Evolutionary conservation across 208 protist genomes (phyloP).

Genomic region (Perkinsela sp.): DNA sequence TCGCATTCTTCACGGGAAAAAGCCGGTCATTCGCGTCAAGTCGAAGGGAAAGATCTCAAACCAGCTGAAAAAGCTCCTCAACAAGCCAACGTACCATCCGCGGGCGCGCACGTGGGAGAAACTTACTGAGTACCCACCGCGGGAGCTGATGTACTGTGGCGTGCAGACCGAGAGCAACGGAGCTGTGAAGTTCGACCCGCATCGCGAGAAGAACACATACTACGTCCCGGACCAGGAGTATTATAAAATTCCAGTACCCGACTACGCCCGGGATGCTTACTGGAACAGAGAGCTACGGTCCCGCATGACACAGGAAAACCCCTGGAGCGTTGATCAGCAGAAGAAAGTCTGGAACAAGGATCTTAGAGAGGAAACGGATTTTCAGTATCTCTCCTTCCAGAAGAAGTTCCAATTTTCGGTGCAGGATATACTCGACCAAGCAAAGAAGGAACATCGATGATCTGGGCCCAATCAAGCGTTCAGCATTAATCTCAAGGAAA

Average conservation of each 20-base stretch:
- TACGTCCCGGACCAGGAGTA: constrained; percentile 49
- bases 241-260: constrained; percentile 34
- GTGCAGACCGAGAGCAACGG: constrained; percentile 42
- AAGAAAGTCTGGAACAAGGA: neutral
- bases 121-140: constrained; percentile 57
- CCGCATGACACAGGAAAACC: constrained; percentile 23
- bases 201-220: constrained; percentile 26
- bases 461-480: no score
- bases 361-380: constrained; percentile 24
- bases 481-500: no score
- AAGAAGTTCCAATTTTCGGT: constrained; percentile 59
- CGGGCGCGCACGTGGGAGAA: constrained; percentile 60
- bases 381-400: constrained; percentile 44
- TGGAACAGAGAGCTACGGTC: constrained; percentile 65
- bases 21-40: constrained; percentile 60
- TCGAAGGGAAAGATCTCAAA: constrained; percentile 64
- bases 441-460: constrained; percentile 15
- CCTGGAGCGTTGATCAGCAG: constrained; percentile 11
- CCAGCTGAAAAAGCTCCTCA: constrained; percentile 57
- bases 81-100: constrained; percentile 36
- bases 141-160: constrained; percentile 44
- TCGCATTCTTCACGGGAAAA: constrained; percentile 19
- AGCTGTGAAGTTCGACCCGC: constrained; percentile 35
- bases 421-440: constrained; percentile 40
- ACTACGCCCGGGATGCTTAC: constrained; percentile 63